phyloP scores from a whole-genome alignment of 805 yeast genomes.

The Torulaspora quercuum region DNA sequence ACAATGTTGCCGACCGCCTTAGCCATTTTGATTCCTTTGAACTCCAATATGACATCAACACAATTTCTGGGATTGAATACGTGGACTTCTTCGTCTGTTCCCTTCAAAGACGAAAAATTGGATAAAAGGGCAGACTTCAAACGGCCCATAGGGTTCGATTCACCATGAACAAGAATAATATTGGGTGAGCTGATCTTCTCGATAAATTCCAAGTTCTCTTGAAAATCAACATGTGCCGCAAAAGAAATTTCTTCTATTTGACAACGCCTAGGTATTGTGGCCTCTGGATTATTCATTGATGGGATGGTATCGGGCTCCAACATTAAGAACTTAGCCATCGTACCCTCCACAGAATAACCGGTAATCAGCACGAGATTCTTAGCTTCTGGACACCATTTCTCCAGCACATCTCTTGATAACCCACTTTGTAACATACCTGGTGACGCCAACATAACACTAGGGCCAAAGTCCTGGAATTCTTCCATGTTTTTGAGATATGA shows the following conservation, averaged over 20 bases:
- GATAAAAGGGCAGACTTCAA: constrained; percentile 87
- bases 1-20: constrained; percentile 63
- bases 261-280: constrained; percentile 80
- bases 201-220: constrained; percentile 87
- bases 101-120: constrained; percentile 74
- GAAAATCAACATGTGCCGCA: constrained; percentile 99
- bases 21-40: constrained; percentile 81
- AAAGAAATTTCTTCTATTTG: constrained; percentile 91
- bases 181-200: constrained; percentile 81
- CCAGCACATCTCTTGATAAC: constrained; percentile 83
- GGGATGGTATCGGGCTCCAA: constrained; percentile 91
- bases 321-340: constrained; percentile 87
- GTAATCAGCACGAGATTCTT: constrained; percentile 84
- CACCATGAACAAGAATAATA: constrained; percentile 94
- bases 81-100: constrained; percentile 83
- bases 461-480: constrained; percentile 86
- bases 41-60: constrained; percentile 68
- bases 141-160: constrained; percentile 97
- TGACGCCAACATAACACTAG: constrained; percentile 92
- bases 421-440: constrained; percentile 99
- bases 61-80: constrained; percentile 93
- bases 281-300: constrained; percentile 73
- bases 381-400: constrained; percentile 96
- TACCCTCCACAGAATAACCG: constrained; percentile 98
- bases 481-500: constrained; percentile 77